Base-by-base conservation (phyloP, 306 rosid species). In the Malus asiatica region DNA sequence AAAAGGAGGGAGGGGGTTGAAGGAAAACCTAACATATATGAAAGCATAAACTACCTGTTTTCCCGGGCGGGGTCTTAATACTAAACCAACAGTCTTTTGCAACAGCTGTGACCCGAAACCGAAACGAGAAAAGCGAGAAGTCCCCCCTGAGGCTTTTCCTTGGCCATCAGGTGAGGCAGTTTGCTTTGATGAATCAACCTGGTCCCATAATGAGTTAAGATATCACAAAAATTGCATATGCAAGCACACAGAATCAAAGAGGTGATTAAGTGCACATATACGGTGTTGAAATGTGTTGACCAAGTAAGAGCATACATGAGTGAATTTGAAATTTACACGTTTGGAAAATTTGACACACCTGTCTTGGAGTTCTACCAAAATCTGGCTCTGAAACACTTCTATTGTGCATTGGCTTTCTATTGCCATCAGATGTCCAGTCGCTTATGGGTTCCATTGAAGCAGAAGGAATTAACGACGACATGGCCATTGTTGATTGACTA, bases 341-440 rank as follows among this genome's bases (percentile, higher is more conserved):
- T 33, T 30, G 44, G 76, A 70, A 51, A 46, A 45, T 27, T 79
- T 60, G 74, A 74, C 90, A 80, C 75, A 91, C 97, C 92, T 91
- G 93, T 85, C 89, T 84, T 44, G 96, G 96, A 81, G 48, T 82
- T 87, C 97, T 87, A 76, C 97, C 92, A 80, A 94, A 78, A 73
- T 91, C 97, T 52, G 97, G 96, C 86, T 94, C 98, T 65, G 98
- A 94, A 84, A 91, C 91, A 85, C 98, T 94, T 88, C 97, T 89
- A 79, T 82, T 91, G 76, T 77, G 88, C 87, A 71, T 84, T 59
- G 87, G 60, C 90, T 82, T 87, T 79, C 75, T 88, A 81, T 71
- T 84, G 74, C 81, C 75, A 66, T 84, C 91, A 73, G 86, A 79
- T 20, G 88, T 80, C 97, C 94, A 84, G 82, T 86, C 97, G 74